Evolutionary conservation across 768 basidiomycete species (phyloP), one percentile per base, ranked within the genome.

Genomic region (Coprinellus aureogranulatus): DNA sequence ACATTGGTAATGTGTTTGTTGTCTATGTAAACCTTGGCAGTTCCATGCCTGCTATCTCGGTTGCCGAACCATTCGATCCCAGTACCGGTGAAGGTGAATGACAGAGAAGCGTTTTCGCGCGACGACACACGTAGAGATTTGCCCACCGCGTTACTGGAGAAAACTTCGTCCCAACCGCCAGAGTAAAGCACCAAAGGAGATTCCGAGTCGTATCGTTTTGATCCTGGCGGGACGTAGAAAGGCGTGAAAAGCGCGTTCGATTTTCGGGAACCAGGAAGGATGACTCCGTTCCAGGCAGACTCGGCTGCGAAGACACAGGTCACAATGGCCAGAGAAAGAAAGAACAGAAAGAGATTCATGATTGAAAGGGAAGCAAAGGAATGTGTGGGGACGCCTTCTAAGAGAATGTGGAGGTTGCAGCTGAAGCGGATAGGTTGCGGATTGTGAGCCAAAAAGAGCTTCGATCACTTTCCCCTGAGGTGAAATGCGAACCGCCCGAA

Each of bases 61-160:
- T 77, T 80, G 28, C 90, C 90, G 61, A 90, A 91, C 85, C 85
- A 88, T 70, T 91, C 90, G 61, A 92, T 77, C 0, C 88, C 88
- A 12, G 85, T 87, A 14, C 89, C 90, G n/a, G 74, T 73, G 69
- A 90, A 90, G 2, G 78, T 75, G 69, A 90, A 81, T 1, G 75
- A 73, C 46, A 81, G 72, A 3, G 79, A 70, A 11, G 88, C 83
- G 47, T 76, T 76, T 18, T 69, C 69, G 46, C 79, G 69, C 14
- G 73, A 70, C 0, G 87, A 86, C 65, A 76, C 78, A 14, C 76
- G 79, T 31, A 83, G 69, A 14, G 83, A 80, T 16, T 79, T 75
- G 20, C 78, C 71, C 28, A 83, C 67, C 63, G 83, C 86, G 34
- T 74, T 70, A 1, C 70, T 67, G 0, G 87, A 86, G 63, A 76